phyloP scores from a whole-genome alignment of 2,329 filamentous ascomycete species.

The Pseudogymnoascus sp. region DNA sequence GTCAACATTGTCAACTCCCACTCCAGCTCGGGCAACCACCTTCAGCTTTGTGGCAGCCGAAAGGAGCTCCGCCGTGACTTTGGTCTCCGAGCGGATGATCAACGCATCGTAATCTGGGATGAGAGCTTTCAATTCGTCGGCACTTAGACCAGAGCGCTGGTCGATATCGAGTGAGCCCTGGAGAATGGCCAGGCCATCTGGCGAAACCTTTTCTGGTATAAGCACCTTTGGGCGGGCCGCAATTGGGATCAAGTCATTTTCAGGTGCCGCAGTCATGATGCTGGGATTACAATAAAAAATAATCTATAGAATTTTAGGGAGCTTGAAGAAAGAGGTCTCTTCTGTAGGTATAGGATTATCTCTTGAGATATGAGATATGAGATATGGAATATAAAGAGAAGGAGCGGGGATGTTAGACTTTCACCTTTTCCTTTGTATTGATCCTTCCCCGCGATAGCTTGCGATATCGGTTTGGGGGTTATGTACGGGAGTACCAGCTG shows the following conservation, averaged over 20 bases:
- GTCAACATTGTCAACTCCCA: conserved; percentile 78
- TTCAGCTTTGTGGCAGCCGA: conserved; percentile 60
- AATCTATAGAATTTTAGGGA: neutral
- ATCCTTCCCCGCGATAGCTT: neutral
- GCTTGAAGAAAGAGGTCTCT: neutral
- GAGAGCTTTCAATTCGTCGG: conserved; percentile 56
- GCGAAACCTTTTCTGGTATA: conserved; percentile 71
- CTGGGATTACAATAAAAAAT: neutral
- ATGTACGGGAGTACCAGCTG: conserved; percentile 6
- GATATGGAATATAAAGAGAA: neutral
- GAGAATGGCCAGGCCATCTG: conserved; percentile 67
- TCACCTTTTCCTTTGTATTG: neutral
- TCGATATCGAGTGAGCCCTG: conserved; percentile 62
- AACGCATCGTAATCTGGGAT: conserved; percentile 69
- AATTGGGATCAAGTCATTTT: neutral
- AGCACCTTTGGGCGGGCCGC: conserved; percentile 42
- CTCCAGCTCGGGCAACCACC: conserved; percentile 72
- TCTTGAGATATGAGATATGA: neutral
- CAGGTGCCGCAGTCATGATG: neutral
- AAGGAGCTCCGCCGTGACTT: conserved; percentile 64
- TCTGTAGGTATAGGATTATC: neutral
- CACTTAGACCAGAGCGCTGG: conserved; percentile 52
- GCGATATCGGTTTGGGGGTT: conserved; percentile 8
- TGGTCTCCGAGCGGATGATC: conserved; percentile 74
- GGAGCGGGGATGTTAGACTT: neutral